Evolutionary conservation across 345 rosid species (phyloP).

Genomic region (Citropsis articulata): DNA sequence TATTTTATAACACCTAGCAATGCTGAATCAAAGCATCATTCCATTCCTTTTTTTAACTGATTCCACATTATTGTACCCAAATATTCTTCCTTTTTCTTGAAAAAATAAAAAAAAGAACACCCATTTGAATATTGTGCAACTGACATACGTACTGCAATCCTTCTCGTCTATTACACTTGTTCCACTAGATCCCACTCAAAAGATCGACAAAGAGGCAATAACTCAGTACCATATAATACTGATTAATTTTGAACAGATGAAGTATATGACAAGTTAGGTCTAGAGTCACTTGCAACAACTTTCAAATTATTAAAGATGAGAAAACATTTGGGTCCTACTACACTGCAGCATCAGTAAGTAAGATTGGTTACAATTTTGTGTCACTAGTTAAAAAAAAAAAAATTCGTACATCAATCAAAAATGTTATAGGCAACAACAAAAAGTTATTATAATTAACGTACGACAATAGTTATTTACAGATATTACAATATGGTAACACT

Average conservation of each 20-base stretch:
- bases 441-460: too few species aligned
- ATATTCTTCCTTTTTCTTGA: not conserved
- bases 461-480: too few species aligned
- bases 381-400: too few species aligned
- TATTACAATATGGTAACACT: too few species aligned
- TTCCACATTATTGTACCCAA: not conserved
- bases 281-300: not conserved
- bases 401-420: too few species aligned
- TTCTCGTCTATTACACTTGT: not conserved
- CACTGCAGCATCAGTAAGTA: too few species aligned
- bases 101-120: not conserved
- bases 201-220: not conserved
- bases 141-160: not conserved
- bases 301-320: too few species aligned
- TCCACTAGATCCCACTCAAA: constrained; percentile 10
- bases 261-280: not conserved
- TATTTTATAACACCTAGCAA: not conserved
- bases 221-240: not conserved
- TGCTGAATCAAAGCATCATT: not conserved
- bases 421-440: too few species aligned
- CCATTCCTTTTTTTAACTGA: not conserved
- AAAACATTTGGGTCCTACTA: too few species aligned
- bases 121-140: not conserved
- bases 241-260: not conserved
- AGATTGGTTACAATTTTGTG: too few species aligned